Base-by-base conservation (phyloP, 352 stramenopile genomes). In the Pythium graminicola region DNA sequence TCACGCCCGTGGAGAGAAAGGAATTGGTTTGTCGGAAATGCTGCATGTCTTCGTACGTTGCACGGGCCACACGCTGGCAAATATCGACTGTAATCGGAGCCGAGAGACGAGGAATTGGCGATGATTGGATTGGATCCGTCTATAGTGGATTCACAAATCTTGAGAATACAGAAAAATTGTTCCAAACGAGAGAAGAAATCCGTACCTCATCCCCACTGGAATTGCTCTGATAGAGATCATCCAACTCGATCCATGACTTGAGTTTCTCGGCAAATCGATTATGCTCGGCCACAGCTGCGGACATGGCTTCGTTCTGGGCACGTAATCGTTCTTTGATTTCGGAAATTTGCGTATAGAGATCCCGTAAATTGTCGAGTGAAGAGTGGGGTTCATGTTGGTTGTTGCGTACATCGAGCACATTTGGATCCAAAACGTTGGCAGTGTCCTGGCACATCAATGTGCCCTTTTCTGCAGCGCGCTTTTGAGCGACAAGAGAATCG, bases 1-100 rank as follows among this genome's bases (percentile, higher is more conserved):
- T 60, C 22, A 49, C 50, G 11, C 67, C 67, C 2, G 63, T 75
- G 24, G 67, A 50, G n/a, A 64, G 14, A 16, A 62, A 62, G 19
- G 28, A 16, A 22, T 40, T n/a, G 20, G 29, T 65, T 9, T 52
- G 17, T n/a, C 50, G 50, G 40, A 60, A 65, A 7, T 23, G 35
- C 44, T 54, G 27, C 38, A 60, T 52, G 17, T 60, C 51, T 1
- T n/a, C 58, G 26, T 36, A 60, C 16, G 58, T 54, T 6, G 27
- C 1, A 1, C 31, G 43, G 4, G 40, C 51, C 11, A 65, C 31
- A 3, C 23, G 6, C 14, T 60, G 49, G 44, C 57, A 65, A 6
- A 54, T 20, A 10, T 48, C 36, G 3, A 50, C 42, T 41, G n/a
- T n/a, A n/a, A n/a, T n/a, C n/a, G n/a, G n/a, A n/a, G n/a, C n/a